Percentiles rank a stretch among this genome's conserved stretches.
Evolutionary conservation across 352 stramenopile species (phyloP).

Genomic region (Globisporangium solare): DNA sequence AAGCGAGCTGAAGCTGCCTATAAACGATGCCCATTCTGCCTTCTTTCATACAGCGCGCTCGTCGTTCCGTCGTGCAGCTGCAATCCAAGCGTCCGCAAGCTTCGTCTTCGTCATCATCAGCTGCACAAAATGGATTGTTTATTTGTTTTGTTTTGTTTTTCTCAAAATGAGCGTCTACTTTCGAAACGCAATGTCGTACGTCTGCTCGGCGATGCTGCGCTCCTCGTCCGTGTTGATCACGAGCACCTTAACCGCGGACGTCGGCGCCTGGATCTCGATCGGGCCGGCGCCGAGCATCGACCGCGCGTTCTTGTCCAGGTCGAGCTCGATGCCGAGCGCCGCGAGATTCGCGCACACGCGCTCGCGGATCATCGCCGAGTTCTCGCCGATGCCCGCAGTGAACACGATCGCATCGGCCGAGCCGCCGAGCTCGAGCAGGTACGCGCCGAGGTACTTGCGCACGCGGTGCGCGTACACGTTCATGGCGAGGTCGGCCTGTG

Average conservation of each 20-base stretch:
- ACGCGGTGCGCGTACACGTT: conserved; percentile 86
- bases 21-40: too few relatives aligned
- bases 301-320: conserved; percentile 61
- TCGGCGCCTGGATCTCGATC: conserved; percentile 50
- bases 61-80: too few relatives aligned
- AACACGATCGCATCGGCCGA: conserved; percentile 85
- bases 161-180: conserved; percentile 14
- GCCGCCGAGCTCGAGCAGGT: conserved; percentile 65
- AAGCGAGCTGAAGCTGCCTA: too few relatives aligned
- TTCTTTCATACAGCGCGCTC: too few relatives aligned
- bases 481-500: conserved; percentile 58
- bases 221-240: conserved; percentile 91
- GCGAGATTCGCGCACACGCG: conserved; percentile 56
- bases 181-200: conserved; percentile 54
- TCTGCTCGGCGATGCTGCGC: conserved; percentile 85
- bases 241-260: conserved; percentile 61
- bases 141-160: neutral
- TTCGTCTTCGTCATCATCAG: too few relatives aligned
- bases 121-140: too few relatives aligned
- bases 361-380: conserved; percentile 71
- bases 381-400: conserved; percentile 87
- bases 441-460: conserved; percentile 85
- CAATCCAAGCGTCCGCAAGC: too few relatives aligned
- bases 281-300: conserved; percentile 56
- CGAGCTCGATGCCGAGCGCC: conserved; percentile 71